These are phyloP conservation scores for Panicum miliaceum DNA, from an alignment of 176 grass and related monocot species.

Conservation along the genomic window DNA sequence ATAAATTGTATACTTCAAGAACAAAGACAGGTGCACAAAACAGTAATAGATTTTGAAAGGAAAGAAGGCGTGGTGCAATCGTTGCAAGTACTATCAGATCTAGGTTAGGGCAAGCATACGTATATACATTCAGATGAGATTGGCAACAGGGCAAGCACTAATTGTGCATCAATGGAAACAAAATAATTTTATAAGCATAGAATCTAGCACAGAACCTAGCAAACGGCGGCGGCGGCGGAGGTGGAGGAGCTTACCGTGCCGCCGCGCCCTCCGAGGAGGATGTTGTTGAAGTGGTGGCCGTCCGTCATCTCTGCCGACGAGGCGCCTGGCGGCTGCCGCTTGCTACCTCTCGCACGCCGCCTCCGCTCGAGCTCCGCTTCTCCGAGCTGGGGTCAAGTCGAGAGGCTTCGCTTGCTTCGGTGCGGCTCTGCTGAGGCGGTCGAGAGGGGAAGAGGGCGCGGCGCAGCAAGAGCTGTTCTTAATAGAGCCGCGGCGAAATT, in stretches of 20 bases:
- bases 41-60: background rate
- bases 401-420: conserved; percentile 15
- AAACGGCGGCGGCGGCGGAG: background rate
- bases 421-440: conserved; percentile 2
- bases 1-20: conserved; percentile 14
- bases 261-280: conserved; percentile 80
- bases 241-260: conserved; percentile 64
- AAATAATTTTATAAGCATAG: background rate
- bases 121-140: conserved; percentile 5
- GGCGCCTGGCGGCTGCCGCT: background rate
- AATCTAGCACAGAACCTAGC: conserved; percentile 5
- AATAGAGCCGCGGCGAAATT: background rate
- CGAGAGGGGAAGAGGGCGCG: background rate
- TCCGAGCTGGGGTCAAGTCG: background rate
- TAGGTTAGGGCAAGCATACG: background rate
- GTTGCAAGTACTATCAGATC: conserved; percentile 7
- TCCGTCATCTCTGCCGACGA: conserved; percentile 60
- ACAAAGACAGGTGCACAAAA: background rate
- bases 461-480: background rate
- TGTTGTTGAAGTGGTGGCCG: conserved; percentile 76
- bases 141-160: background rate
- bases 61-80: background rate
- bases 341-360: background rate
- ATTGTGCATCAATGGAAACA: background rate
- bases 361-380: conserved; percentile 17